phyloP scores from a whole-genome alignment of 257 asterid genomes.

The Nicotiana otophora region DNA sequence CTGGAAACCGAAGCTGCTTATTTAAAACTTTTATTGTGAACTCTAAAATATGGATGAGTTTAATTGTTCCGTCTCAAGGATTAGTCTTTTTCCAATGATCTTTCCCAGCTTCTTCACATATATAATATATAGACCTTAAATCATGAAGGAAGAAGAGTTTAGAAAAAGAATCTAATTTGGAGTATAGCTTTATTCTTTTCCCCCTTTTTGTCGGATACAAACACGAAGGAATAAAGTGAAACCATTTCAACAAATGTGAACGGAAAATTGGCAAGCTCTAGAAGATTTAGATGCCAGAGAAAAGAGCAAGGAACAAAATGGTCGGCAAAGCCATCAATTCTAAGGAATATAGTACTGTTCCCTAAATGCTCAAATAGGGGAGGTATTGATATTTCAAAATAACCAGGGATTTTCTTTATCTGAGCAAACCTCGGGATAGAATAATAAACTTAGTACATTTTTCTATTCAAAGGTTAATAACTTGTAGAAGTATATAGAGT shows the following conservation, averaged over 20 bases:
- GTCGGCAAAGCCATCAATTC: not conserved
- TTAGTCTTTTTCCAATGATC: not conserved
- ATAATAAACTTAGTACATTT: not conserved
- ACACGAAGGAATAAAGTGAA: not conserved
- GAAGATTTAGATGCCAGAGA: not conserved
- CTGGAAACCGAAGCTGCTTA: not conserved
- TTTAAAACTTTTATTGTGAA: not conserved
- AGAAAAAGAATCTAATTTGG: not conserved
- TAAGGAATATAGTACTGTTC: not conserved
- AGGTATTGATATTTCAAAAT: not conserved
- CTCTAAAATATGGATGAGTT: not conserved
- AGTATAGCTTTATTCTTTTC: not conserved
- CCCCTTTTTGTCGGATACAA: not conserved
- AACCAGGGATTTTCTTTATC: not conserved
- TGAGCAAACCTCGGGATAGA: not conserved
- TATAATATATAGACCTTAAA: not conserved
- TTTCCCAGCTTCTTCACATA: not conserved
- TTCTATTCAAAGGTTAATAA: not conserved
- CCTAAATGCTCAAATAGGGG: not conserved
- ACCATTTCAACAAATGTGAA: not conserved
- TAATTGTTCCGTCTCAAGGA: not conserved
- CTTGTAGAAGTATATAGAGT: not conserved
- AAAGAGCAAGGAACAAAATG: not conserved
- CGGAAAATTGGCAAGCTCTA: not conserved
- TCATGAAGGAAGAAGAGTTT: not conserved